Conservation (phyloP, 306 rosid species). For the Gastrolobium villosum region DNA sequence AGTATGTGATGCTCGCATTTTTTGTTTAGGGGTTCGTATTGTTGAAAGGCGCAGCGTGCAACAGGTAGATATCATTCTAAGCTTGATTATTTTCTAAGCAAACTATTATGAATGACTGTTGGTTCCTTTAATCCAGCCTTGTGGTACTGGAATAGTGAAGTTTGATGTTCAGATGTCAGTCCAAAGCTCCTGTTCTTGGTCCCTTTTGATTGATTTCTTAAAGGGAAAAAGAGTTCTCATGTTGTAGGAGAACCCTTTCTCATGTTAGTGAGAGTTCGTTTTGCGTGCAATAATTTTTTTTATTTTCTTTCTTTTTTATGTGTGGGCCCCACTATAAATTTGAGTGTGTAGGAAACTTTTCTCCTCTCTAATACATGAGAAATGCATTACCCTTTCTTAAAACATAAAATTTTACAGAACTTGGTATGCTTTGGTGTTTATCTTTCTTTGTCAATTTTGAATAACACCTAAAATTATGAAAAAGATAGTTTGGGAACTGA, state of each 20-base stretch:
- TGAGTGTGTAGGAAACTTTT: no score
- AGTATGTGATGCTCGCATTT: slow-evolving; percentile 87
- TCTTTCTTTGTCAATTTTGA: slow-evolving; percentile 19
- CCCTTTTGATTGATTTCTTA: slow-evolving; percentile 38
- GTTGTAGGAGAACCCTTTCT: no score
- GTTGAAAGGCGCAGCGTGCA: slow-evolving; percentile 81
- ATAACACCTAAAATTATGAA: background rate
- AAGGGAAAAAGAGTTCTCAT: no score
- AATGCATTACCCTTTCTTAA: no score
- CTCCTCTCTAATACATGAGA: no score
- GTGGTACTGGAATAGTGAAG: slow-evolving; percentile 8
- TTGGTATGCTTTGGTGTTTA: background rate
- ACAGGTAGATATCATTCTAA: slow-evolving; percentile 69
- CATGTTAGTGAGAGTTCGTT: no score
- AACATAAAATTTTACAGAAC: slow-evolving; percentile 11
- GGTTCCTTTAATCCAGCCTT: slow-evolving; percentile 32
- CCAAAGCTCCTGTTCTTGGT: slow-evolving; percentile 6
- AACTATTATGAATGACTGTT: slow-evolving; percentile 30
- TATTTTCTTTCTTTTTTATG: no score
- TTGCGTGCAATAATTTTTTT: no score
- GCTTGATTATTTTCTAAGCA: slow-evolving; percentile 26
- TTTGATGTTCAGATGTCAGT: slow-evolving; percentile 28
- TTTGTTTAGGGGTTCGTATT: slow-evolving; percentile 96
- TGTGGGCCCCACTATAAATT: no score
- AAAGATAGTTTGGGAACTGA: background rate